Conservation (phyloP, 345 rosid species). For the Ceriops tagal region DNA sequence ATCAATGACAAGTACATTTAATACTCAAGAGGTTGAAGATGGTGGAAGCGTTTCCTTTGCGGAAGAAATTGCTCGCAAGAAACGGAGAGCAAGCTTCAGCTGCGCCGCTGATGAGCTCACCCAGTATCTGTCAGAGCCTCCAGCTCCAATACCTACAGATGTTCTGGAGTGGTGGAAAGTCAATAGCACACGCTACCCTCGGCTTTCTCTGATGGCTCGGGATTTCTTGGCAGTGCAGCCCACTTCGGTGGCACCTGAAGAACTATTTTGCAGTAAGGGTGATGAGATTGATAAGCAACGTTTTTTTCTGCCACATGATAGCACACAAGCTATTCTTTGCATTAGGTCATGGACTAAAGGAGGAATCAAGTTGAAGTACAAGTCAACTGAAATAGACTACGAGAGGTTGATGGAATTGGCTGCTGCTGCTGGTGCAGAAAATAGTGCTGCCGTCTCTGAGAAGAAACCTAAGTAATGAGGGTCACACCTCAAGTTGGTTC, state of each 20-base stretch:
- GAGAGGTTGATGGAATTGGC: conserved; percentile 85
- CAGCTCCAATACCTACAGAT: conserved; percentile 79
- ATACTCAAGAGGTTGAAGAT: conserved; percentile 72
- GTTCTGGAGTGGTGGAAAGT: conserved; percentile 95
- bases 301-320: conserved; percentile 67
- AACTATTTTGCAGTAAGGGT: conserved; percentile 65
- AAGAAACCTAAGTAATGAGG: conserved; percentile 47
- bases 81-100: conserved; percentile 72
- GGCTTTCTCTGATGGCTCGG: conserved; percentile 80
- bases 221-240: conserved; percentile 85
- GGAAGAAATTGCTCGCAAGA: conserved; percentile 87
- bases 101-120: conserved; percentile 77
- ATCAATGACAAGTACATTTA: conserved; percentile 49
- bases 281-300: conserved; percentile 70
- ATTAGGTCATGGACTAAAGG: conserved; percentile 79
- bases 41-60: conserved; percentile 79
- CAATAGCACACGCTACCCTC: conserved; percentile 77
- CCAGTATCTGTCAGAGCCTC: conserved; percentile 83
- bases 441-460: conserved; percentile 34
- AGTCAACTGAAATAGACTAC: conserved; percentile 69
- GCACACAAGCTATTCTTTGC: conserved; percentile 66
- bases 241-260: conserved; percentile 75
- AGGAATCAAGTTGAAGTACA: conserved; percentile 70
- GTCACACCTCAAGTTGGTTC: conserved; percentile 3
- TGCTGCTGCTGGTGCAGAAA: conserved; percentile 40